Evolutionary conservation across 768 basidiomycete genomes (phyloP), one percentile per base, ranked within the genome.

Genomic region (Russula brevipes): DNA sequence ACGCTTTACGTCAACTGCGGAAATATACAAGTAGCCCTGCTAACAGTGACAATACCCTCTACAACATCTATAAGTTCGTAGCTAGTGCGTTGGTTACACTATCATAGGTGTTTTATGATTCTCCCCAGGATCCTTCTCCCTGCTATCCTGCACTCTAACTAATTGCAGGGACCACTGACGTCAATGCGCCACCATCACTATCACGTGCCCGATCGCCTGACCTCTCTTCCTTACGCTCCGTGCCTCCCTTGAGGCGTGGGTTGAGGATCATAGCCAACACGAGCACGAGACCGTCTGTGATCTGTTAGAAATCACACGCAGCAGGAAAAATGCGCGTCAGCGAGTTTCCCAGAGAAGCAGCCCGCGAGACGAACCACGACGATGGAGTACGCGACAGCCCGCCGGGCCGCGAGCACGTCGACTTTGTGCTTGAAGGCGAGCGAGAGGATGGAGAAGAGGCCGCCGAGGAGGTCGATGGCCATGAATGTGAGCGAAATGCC

Each of bases 401-500:
- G n/a, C n/a, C n/a, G n/a, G n/a, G n/a, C 81, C 1, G 87, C 88
- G 24, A 88, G 74, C 10, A 80, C 73, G 69, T 91, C 87, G 61
- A 91, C 84, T 9, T 81, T 69, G 5, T 73, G 72, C 66, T 85
- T 83, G 76, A 90, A 89, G 39, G 76, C 80, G n/a, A 91, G 78
- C 33, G 86, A 87, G 7, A 89, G 75, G 64, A 82, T 78, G 59
- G 82, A 86, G 74, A 90, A 90, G 2, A 91, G 72, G 5, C 82
- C 85, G 36, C 89, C 91, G 9, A 84, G 70, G 58, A 85, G 77
- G 69, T 94, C 91, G 55, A 92, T 78, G 9, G 73, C 66, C 76
- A 92, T 85, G 75, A 92, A 91, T 7, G 77, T 47, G 49, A 88
- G 74, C 0, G 86, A 88, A 56, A 94, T 83, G 8, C 91, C 90